phyloP scores from a whole-genome alignment of 129 eudicot genomes.

The Pseudognaphalium luteoalbum region DNA sequence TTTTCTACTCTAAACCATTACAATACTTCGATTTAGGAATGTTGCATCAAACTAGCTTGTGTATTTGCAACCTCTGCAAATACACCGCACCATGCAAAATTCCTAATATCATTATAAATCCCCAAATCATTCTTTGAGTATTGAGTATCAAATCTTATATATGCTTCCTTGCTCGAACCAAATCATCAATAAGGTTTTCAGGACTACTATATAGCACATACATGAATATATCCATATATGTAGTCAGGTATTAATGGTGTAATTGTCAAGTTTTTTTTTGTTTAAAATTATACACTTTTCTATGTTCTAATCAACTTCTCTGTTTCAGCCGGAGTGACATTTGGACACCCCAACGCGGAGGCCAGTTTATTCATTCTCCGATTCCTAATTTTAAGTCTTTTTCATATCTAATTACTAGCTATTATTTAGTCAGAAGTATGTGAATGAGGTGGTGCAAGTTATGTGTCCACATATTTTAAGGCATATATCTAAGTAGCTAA shows the following conservation, averaged over 20 bases:
- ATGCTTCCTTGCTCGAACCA: too few relatives aligned
- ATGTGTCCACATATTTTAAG: conserved; percentile 34
- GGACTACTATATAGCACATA: too few relatives aligned
- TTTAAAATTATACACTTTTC: neutral
- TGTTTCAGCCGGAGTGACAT: conserved; percentile 1
- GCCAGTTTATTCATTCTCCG: neutral
- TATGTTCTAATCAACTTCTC: neutral
- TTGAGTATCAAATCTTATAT: neutral
- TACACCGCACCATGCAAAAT: neutral
- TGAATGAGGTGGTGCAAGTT: conserved; percentile 29
- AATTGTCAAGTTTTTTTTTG: too few relatives aligned
- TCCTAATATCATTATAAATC: neutral
- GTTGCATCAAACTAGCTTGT: neutral
- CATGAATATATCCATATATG: neutral
- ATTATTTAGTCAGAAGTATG: neutral
- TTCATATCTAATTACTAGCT: neutral
- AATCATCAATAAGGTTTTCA: neutral
- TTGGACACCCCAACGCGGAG: neutral
- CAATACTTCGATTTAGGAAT: neutral
- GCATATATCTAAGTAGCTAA: conserved; percentile 2
- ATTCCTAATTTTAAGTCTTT: neutral
- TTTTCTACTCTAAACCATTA: conserved; percentile 5
- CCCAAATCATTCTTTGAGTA: neutral
- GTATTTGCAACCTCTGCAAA: neutral
- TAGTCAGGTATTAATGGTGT: neutral